These are phyloP conservation scores for Clonostachys rhizophaga DNA, from an alignment of 2,329 filamentous ascomycete species.

Conservation along the genomic window DNA sequence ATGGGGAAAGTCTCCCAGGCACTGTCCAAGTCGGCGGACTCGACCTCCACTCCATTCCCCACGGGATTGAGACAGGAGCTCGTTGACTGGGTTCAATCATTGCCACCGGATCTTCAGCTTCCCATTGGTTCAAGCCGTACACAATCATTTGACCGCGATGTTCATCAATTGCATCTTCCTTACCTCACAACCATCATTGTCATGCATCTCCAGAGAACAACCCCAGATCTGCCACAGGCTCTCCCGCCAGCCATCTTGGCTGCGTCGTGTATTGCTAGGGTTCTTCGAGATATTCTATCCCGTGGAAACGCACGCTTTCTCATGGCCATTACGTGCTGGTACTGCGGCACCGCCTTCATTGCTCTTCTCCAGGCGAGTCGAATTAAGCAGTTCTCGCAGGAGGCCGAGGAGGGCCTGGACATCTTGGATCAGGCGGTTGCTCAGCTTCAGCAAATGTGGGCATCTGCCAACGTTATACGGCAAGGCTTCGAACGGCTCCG, in stretches of 20 bases:
- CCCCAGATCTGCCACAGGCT: constrained; percentile 26
- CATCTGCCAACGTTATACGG: no score
- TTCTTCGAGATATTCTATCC: constrained; percentile 28
- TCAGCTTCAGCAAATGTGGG: no score
- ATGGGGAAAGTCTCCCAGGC: no score
- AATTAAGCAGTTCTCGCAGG: no score
- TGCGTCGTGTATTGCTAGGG: constrained; percentile 28
- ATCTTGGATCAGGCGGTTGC: no score
- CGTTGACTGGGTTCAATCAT: constrained; percentile 23
- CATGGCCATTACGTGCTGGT: constrained; percentile 36
- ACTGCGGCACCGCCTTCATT: constrained; percentile 32
- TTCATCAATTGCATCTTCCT: constrained; percentile 33
- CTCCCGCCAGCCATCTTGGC: constrained; percentile 27
- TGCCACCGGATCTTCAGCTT: constrained; percentile 23
- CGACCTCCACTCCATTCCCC: no score
- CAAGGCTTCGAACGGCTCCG: no score
- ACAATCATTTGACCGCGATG: constrained; percentile 26
- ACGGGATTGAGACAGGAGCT: constrained; percentile 19
- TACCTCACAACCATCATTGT: constrained; percentile 34
- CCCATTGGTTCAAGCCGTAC: constrained; percentile 20
- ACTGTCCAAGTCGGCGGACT: no score
- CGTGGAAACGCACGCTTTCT: constrained; percentile 31
- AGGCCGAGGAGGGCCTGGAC: no score
- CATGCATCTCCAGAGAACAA: constrained; percentile 25
- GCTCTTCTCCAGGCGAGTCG: constrained; percentile 26